Evolutionary conservation across 2,329 filamentous ascomycete genomes (phyloP).

Genomic region (Thelonectria discophora): DNA sequence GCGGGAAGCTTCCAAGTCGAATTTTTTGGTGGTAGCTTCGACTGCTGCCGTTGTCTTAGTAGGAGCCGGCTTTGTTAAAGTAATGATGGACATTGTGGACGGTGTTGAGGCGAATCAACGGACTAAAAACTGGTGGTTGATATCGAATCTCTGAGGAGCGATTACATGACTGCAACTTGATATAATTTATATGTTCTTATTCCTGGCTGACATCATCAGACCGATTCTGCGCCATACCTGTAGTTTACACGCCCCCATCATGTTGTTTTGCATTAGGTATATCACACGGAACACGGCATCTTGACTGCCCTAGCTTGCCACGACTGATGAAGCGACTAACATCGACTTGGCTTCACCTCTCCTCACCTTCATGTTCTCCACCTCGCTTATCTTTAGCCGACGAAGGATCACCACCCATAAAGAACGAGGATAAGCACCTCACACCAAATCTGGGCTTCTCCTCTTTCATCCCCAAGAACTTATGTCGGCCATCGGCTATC

Average conservation of each 20-base stretch:
- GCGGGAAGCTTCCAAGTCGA: neutral
- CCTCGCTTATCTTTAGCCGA: constrained; percentile 1
- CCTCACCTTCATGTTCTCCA: neutral
- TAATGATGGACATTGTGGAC: neutral
- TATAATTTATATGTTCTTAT: too few relatives aligned
- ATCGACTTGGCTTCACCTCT: too few relatives aligned
- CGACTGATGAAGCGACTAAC: neutral
- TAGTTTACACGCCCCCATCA: neutral
- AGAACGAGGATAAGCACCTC: neutral
- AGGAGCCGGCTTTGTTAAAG: neutral
- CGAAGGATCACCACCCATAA: neutral
- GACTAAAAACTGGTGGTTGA: neutral
- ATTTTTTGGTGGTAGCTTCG: neutral
- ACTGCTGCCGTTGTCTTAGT: neutral
- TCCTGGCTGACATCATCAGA: too few relatives aligned
- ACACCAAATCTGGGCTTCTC: neutral
- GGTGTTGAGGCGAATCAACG: too few relatives aligned
- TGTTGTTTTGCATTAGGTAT: neutral
- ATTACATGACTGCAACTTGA: too few relatives aligned
- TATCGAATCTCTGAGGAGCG: too few relatives aligned
- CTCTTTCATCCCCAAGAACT: neutral
- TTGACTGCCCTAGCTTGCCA: neutral
- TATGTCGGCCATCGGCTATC: neutral
- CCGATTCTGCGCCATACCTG: too few relatives aligned
- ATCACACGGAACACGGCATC: neutral